Evolutionary conservation across 495 filamentous ascomycete species (phyloP).

Genomic region (Penicillium riverlandense): DNA sequence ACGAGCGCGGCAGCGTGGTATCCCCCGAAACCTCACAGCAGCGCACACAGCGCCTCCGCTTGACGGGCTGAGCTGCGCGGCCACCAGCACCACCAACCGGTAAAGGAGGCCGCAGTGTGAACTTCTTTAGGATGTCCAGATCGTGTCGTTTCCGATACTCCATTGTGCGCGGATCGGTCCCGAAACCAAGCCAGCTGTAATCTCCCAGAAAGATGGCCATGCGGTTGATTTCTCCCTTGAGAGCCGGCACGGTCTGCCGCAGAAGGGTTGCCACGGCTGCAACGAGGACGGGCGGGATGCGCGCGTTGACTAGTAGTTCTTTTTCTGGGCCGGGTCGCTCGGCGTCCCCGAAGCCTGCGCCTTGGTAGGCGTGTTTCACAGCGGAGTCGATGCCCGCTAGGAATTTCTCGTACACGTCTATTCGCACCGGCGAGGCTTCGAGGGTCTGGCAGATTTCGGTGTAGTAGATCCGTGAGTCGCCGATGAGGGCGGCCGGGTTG

Average conservation of each 20-base stretch:
- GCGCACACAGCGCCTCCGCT: conserved; percentile 30
- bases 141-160: conserved; percentile 27
- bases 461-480: conserved; percentile 34
- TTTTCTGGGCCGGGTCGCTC: conserved; percentile 42
- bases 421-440: conserved; percentile 32
- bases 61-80: conserved; percentile 4
- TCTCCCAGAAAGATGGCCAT: conserved; percentile 42
- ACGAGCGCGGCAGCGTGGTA: conserved; percentile 23
- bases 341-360: conserved; percentile 36
- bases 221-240: conserved; percentile 39
- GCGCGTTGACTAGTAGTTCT: conserved; percentile 38
- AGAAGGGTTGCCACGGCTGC: conserved; percentile 36
- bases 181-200: conserved; percentile 44
- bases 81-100: conserved; percentile 3
- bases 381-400: conserved; percentile 39
- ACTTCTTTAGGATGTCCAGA: conserved; percentile 42
- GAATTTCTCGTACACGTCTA: conserved; percentile 44
- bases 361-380: conserved; percentile 41
- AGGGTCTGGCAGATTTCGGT: conserved; percentile 35
- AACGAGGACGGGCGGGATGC: conserved; percentile 37
- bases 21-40: conserved; percentile 38
- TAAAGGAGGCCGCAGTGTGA: conserved; percentile 16
- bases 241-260: conserved; percentile 27
- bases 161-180: conserved; percentile 29
- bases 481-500: conserved; percentile 19